A percentile compares a stretch with the other conserved stretches of the same genome.
Conservation (phyloP, 768 basidiomycete species). For the Leccinum incarnatum region DNA sequence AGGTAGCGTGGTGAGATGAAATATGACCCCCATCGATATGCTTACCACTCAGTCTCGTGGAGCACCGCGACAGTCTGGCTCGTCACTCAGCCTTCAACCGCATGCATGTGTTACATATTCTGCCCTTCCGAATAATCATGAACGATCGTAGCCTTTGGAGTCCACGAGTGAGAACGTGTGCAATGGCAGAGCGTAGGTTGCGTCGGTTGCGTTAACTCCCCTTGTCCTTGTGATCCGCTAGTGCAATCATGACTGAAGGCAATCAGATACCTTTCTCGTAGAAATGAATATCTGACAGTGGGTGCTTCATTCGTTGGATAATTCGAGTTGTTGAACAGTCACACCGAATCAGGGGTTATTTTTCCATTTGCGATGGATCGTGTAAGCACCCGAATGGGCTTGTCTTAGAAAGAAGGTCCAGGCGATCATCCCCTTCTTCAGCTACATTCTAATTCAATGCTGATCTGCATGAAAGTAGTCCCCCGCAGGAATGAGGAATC, state of each 20-base stretch:
- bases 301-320: neutral
- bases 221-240: neutral
- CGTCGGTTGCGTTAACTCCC: neutral
- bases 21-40: slow-evolving; percentile 28
- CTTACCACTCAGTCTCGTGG: slow-evolving; percentile 12
- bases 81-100: slow-evolving; percentile 1
- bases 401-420: too few species aligned
- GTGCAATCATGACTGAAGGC: neutral
- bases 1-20: slow-evolving; percentile 31
- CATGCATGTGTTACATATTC: slow-evolving; percentile 1
- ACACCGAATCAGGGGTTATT: neutral
- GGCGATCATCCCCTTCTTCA: too few species aligned
- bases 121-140: neutral
- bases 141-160: neutral
- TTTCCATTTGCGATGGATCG: neutral
- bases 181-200: neutral
- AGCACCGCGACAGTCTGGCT: neutral
- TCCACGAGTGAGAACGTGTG: neutral
- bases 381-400: neutral
- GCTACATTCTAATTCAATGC: neutral
- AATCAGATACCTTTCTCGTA: neutral
- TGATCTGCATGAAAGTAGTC: neutral
- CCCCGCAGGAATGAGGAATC: neutral
- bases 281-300: neutral
- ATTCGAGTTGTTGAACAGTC: neutral